These are phyloP conservation scores for Diaporthe citriasiana DNA, from an alignment of 2,329 filamentous ascomycete genomes.

Conservation along the genomic window DNA sequence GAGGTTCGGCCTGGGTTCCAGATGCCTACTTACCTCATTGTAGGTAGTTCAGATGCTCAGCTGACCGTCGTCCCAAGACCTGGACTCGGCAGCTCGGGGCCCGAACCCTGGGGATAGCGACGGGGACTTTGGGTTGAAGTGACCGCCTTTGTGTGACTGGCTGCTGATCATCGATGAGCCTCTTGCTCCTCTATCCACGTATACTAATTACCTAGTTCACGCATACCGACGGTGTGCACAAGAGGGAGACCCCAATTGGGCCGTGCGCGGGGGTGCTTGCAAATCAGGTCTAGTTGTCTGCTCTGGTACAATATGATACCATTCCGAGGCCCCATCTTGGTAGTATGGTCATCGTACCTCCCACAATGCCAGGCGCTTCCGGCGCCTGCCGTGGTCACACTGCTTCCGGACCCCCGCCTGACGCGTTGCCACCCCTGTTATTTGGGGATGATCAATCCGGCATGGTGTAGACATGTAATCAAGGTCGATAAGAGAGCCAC, in stretches of 20 bases:
- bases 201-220: neutral
- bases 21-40: neutral
- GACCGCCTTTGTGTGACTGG: constrained; percentile 9
- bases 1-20: constrained; percentile 16
- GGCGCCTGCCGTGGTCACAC: constrained; percentile 36
- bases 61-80: constrained; percentile 31
- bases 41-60: constrained; percentile 16
- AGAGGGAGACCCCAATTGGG: neutral
- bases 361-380: constrained; percentile 10
- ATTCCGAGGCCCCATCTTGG: neutral
- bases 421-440: constrained; percentile 18
- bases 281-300: neutral
- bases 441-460: constrained; percentile 21
- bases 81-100: constrained; percentile 18
- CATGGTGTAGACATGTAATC: neutral
- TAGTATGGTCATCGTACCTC: neutral
- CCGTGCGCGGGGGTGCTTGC: neutral
- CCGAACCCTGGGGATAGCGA: constrained; percentile 21
- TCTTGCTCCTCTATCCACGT: neutral
- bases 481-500: constrained; percentile 16
- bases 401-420: constrained; percentile 28
- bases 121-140: neutral
- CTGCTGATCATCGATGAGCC: constrained; percentile 6
- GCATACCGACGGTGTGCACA: constrained; percentile 21
- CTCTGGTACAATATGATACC: constrained; percentile 19